Evolutionary conservation across 768 basidiomycete species (phyloP).

Genomic region (Porphyrellus cyaneotinctus): DNA sequence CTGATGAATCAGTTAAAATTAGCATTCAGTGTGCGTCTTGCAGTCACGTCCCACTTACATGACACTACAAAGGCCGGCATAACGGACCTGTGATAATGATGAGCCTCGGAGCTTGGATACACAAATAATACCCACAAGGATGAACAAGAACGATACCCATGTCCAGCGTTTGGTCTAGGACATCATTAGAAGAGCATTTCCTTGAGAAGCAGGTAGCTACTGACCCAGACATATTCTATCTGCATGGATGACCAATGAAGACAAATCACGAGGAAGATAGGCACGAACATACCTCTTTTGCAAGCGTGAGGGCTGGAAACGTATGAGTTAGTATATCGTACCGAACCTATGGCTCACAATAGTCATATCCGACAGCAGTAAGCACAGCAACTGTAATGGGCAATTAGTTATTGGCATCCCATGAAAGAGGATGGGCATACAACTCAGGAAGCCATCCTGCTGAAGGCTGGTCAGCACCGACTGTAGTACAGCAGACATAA

Average conservation of each 20-base stretch:
- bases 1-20: neutral
- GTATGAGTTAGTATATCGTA: neutral
- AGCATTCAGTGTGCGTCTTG: neutral
- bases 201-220: neutral
- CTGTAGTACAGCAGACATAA: neutral
- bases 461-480: neutral
- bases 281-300: conserved; percentile 7
- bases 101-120: neutral
- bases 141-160: neutral
- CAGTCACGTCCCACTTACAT: neutral
- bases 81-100: neutral
- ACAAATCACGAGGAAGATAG: too few relatives aligned
- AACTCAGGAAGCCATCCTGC: neutral
- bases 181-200: neutral
- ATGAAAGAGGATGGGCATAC: neutral
- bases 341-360: neutral
- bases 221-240: neutral
- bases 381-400: neutral
- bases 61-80: neutral
- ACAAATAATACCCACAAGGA: neutral
- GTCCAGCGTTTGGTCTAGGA: neutral
- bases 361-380: neutral
- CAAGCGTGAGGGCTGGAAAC: conserved; percentile 7
- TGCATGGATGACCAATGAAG: neutral
- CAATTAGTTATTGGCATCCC: neutral